Conservation (phyloP, 768 basidiomycete genomes). For the Rhodotorula diobovata region DNA sequence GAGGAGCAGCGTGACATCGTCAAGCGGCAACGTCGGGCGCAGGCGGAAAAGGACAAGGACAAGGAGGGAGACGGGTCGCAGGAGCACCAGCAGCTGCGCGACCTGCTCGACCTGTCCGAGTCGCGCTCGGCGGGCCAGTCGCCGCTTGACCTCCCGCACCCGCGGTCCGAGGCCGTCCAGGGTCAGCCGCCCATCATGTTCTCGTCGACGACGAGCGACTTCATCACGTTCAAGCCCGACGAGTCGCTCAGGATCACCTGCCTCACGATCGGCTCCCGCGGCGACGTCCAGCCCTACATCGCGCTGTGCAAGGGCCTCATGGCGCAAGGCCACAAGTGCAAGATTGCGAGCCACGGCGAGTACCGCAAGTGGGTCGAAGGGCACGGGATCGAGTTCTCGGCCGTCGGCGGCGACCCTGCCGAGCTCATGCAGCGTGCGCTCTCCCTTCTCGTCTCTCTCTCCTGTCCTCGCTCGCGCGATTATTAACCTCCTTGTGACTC, state of each 20-base stretch:
- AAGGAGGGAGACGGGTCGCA: slow-evolving; percentile 49
- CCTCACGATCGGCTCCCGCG: slow-evolving; percentile 90
- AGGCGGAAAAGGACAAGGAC: slow-evolving; percentile 49
- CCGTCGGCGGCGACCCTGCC: slow-evolving; percentile 93
- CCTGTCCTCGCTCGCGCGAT: background rate
- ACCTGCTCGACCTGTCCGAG: slow-evolving; percentile 78
- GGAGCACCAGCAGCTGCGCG: slow-evolving; percentile 66
- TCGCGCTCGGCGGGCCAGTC: slow-evolving; percentile 38
- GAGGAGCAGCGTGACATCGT: slow-evolving; percentile 75
- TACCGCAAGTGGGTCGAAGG: slow-evolving; percentile 73
- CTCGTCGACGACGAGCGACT: slow-evolving; percentile 89
- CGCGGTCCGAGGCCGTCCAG: slow-evolving; percentile 29
- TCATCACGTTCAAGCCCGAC: slow-evolving; percentile 90
- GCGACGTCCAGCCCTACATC: slow-evolving; percentile 98
- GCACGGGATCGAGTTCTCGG: slow-evolving; percentile 90
- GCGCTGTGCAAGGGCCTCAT: slow-evolving; percentile 86
- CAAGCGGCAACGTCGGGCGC: slow-evolving; percentile 50
- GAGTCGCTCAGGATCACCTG: slow-evolving; percentile 84
- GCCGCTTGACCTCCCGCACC: slow-evolving; percentile 31
- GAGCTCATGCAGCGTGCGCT: slow-evolving; percentile 74
- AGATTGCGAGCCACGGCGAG: slow-evolving; percentile 92
- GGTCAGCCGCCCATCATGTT: slow-evolving; percentile 75
- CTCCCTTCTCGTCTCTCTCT: background rate
- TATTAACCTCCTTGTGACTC: no score
- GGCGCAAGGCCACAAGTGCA: slow-evolving; percentile 78